phyloP scores from a whole-genome alignment of 352 stramenopile species.

The Pythium coloratum region DNA sequence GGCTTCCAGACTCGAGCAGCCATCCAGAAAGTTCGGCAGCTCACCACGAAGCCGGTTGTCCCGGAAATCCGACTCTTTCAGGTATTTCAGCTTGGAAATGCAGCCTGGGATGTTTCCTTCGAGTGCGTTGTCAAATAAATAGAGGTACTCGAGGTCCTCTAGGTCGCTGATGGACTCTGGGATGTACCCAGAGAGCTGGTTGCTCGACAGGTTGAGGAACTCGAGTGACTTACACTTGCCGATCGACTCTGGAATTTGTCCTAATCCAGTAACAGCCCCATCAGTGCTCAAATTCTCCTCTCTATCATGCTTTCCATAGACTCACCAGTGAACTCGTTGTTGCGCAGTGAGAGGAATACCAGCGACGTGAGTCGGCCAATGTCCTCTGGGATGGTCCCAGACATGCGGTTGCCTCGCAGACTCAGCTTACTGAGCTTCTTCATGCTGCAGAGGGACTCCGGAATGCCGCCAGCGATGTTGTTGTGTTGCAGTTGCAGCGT shows the following conservation, averaged over 20 bases:
- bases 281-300: neutral
- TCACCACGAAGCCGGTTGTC: constrained; percentile 74
- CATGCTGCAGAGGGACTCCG: constrained; percentile 52
- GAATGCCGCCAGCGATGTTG: constrained; percentile 61
- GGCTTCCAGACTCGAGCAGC: constrained; percentile 72
- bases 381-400: constrained; percentile 51
- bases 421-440: constrained; percentile 67
- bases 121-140: constrained; percentile 85
- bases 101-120: constrained; percentile 66
- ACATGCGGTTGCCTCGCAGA: constrained; percentile 78
- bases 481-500: constrained; percentile 85
- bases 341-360: constrained; percentile 83
- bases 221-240: constrained; percentile 73
- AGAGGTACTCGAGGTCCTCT: constrained; percentile 79
- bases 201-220: constrained; percentile 87
- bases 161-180: constrained; percentile 69
- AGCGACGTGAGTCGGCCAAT: constrained; percentile 71
- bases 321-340: constrained; percentile 67
- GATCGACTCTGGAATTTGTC: constrained; percentile 65
- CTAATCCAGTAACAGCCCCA: constrained; percentile 11
- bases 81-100: constrained; percentile 72
- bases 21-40: constrained; percentile 81
- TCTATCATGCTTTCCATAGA: neutral
- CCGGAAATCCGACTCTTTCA: constrained; percentile 79
- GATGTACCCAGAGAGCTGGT: constrained; percentile 70